Base-by-base conservation (phyloP, 2,329 filamentous ascomycete species). In the Pezicula rhizophila region DNA sequence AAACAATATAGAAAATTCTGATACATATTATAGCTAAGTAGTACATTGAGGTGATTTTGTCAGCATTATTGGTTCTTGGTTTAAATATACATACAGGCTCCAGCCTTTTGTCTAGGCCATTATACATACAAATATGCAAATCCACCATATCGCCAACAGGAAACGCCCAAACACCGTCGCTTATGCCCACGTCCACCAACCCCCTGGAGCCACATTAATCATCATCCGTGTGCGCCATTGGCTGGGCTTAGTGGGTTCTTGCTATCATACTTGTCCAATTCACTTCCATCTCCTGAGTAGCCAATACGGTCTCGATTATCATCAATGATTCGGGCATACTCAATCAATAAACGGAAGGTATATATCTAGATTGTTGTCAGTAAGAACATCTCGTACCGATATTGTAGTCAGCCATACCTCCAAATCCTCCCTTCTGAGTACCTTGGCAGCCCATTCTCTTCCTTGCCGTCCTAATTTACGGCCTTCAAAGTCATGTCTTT, bases 401-500 rank as follows among this genome's bases (percentile, higher is more conserved):
- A 31, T 11, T 34, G 20, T 2, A 40, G 12, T 39, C 7, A 80
- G 76, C 77, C 78, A 81, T 42, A 79, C 81, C 67, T 87, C 83
- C 68, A 88, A 80, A 60, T 88, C 84, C 60, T 87, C 85, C 51
- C 78, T 80, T 52, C 88, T 71, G 26, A 92, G 67, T 14, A 84
- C 84, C 67, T 79, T 83, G 50, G 77, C 74, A 1, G 85, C 84
- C 88, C 88, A 93, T 33, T 80, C 76, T 50, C 80, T 75, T 23
- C 87, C 84, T 53, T 79, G 76, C 42, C 72, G 65, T 5, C 87
- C 87, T 55, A 93, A 78, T 40, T 72, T 72, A 64, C 80, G 72
- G 0, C 82, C 87, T 61, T 82, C 76, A n/a, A 68, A 64, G 55
- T 80, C 78, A 52, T 69, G 65, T 18, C 60, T 50, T 14, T 62